Conservation (phyloP, 2,329 filamentous ascomycete species). For the Colletotrichum nymphaeae region DNA sequence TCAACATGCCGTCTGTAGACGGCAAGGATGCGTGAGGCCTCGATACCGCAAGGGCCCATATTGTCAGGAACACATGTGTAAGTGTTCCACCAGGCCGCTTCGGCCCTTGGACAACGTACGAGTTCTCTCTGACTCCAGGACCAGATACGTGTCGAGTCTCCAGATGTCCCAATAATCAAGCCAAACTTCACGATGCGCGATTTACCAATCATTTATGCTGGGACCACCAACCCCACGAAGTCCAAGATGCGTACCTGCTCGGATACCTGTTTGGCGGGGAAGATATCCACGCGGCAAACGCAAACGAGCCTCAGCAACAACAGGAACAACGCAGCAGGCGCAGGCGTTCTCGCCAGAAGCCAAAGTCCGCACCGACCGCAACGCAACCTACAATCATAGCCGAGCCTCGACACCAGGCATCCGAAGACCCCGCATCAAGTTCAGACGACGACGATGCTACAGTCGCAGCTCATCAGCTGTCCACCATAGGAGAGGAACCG, state of each 20-base stretch:
- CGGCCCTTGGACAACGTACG: not conserved
- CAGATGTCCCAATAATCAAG: slow-evolving; percentile 29
- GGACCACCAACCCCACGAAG: slow-evolving; percentile 20
- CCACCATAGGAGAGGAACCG: slow-evolving; percentile 16
- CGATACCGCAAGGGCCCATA: slow-evolving; percentile 30
- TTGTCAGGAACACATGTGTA: slow-evolving; percentile 33
- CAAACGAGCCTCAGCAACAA: slow-evolving; percentile 9
- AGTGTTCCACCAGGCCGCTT: slow-evolving; percentile 11
- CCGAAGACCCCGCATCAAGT: not conserved
- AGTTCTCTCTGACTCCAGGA: slow-evolving; percentile 6
- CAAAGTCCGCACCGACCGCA: not conserved
- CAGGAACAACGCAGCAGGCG: slow-evolving; percentile 22
- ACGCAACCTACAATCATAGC: not conserved
- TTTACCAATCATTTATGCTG: slow-evolving; percentile 31
- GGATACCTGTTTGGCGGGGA: not conserved
- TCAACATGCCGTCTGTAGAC: slow-evolving; percentile 28
- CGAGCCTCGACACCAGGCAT: not conserved
- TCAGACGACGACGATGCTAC: slow-evolving; percentile 2
- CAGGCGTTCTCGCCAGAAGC: slow-evolving; percentile 16
- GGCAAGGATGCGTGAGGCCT: slow-evolving; percentile 25
- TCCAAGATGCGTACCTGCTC: slow-evolving; percentile 17
- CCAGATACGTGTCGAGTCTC: slow-evolving; percentile 32
- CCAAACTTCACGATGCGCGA: slow-evolving; percentile 22
- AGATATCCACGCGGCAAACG: not conserved
- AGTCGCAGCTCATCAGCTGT: not conserved